Conservation (phyloP, 352 stramenopile genomes). For the Saprolegnia diclina region DNA sequence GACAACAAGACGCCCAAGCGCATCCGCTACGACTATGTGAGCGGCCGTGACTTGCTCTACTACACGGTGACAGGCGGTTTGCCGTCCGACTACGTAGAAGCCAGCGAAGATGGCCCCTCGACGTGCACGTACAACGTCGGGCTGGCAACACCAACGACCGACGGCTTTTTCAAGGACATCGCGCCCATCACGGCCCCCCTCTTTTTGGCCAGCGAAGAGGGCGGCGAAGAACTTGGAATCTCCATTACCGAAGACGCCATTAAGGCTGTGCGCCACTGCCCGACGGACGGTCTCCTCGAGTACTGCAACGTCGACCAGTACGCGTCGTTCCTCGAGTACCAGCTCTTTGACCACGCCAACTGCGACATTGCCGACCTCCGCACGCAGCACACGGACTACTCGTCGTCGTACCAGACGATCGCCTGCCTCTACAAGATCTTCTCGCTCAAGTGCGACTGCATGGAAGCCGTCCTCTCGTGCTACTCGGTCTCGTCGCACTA, state of each 20-base stretch:
- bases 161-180: not conserved
- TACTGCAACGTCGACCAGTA: constrained; percentile 25
- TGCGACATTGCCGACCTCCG: constrained; percentile 24
- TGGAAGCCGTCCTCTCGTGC: constrained; percentile 24
- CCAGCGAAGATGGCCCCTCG: not conserved
- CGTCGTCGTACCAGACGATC: constrained; percentile 24
- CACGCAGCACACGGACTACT: constrained; percentile 8
- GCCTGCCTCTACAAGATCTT: constrained; percentile 28
- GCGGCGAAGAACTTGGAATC: no score
- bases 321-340: constrained; percentile 4
- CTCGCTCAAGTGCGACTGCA: constrained; percentile 28
- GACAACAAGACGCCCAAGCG: not conserved
- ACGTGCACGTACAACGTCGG: not conserved
- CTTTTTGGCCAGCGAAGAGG: no score
- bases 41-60: constrained; percentile 10
- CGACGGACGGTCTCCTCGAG: constrained; percentile 23
- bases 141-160: not conserved
- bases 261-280: constrained; percentile 16
- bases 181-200: no score
- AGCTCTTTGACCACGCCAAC: constrained; percentile 23
- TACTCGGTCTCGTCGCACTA: constrained; percentile 19
- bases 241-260: not conserved
- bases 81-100: not conserved
- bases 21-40: constrained; percentile 13
- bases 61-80: constrained; percentile 11